Percentiles rank a stretch among this genome's conserved stretches.
phyloP scores from a whole-genome alignment of 805 yeast species.

The Lipomyces sp. region DNA sequence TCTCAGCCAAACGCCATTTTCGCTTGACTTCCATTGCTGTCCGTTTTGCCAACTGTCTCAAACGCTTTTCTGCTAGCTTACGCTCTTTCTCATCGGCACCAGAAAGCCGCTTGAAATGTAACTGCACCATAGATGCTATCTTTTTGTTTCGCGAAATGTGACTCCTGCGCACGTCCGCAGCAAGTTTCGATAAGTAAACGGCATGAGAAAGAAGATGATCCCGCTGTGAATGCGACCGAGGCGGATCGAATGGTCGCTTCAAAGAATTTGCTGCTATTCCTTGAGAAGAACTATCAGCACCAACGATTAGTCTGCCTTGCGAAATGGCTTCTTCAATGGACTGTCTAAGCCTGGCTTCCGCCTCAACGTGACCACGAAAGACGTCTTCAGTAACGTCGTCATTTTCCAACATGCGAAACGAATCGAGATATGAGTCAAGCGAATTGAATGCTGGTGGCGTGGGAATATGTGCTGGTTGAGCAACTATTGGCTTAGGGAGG shows the following conservation, averaged over 20 bases:
- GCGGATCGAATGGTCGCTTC: slow-evolving; percentile 54
- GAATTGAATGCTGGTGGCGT: slow-evolving; percentile 51
- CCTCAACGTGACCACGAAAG: slow-evolving; percentile 58
- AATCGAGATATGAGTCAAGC: slow-evolving; percentile 55
- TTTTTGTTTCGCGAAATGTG: slow-evolving; percentile 72
- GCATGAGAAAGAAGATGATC: slow-evolving; percentile 84
- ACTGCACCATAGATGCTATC: slow-evolving; percentile 81
- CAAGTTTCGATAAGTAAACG: slow-evolving; percentile 66
- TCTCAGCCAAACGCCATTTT: slow-evolving; percentile 89
- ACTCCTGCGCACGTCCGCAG: slow-evolving; percentile 65
- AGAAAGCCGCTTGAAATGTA: slow-evolving; percentile 79
- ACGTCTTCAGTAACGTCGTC: slow-evolving; percentile 68
- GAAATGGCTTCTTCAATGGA: slow-evolving; percentile 55
- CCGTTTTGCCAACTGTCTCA: slow-evolving; percentile 72
- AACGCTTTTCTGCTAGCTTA: slow-evolving; percentile 73
- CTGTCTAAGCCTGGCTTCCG: slow-evolving; percentile 54
- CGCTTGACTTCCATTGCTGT: slow-evolving; percentile 84
- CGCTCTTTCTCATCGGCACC: slow-evolving; percentile 86
- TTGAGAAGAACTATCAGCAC: slow-evolving; percentile 38
- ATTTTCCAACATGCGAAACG: slow-evolving; percentile 59
- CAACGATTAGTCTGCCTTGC: slow-evolving; percentile 44
- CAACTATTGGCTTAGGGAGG: slow-evolving; percentile 54
- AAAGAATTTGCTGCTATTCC: slow-evolving; percentile 41
- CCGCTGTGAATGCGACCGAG: slow-evolving; percentile 56
- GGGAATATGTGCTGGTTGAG: slow-evolving; percentile 64